A percentile compares a stretch with the other conserved stretches of the same genome.
phyloP scores from a whole-genome alignment of 2,329 filamentous ascomycete species.

The Daldinia eschscholtzii region DNA sequence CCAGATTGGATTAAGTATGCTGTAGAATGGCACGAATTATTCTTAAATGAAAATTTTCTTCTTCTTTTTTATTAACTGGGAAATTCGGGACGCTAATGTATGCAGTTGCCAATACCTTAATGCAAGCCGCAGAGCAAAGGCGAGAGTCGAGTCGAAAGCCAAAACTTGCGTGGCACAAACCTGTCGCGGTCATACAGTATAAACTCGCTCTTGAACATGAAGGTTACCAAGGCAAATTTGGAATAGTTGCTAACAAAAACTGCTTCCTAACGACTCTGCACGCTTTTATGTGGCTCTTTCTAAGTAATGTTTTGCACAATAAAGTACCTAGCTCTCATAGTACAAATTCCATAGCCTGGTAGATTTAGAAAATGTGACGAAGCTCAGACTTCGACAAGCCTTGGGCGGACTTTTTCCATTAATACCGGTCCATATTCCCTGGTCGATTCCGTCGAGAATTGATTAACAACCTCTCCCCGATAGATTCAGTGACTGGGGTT shows the following conservation, averaged over 20 bases:
- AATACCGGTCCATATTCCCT: background rate
- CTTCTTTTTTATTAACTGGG: too few species aligned
- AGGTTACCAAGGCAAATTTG: too few species aligned
- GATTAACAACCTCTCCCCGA: conserved; percentile 10
- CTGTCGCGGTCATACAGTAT: too few species aligned
- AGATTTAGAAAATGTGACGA: background rate
- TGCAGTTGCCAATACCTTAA: too few species aligned
- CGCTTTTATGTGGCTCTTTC: background rate
- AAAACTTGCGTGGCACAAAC: background rate
- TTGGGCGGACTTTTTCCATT: background rate
- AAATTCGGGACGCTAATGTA: background rate
- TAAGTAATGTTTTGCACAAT: background rate
- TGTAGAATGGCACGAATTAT: too few species aligned
- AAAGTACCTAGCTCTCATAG: background rate
- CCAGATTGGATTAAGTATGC: background rate
- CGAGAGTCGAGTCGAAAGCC: background rate
- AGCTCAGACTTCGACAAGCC: background rate
- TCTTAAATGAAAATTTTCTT: background rate
- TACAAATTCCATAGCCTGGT: background rate
- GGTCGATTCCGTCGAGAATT: conserved; percentile 1
- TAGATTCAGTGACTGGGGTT: conserved; percentile 11
- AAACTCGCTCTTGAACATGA: too few species aligned
- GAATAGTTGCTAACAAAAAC: background rate
- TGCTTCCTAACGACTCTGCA: background rate
- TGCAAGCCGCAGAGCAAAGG: too few species aligned